Conservation (phyloP, 108 stramenopile genomes). For the Mayamaea pseudoterrestris region DNA sequence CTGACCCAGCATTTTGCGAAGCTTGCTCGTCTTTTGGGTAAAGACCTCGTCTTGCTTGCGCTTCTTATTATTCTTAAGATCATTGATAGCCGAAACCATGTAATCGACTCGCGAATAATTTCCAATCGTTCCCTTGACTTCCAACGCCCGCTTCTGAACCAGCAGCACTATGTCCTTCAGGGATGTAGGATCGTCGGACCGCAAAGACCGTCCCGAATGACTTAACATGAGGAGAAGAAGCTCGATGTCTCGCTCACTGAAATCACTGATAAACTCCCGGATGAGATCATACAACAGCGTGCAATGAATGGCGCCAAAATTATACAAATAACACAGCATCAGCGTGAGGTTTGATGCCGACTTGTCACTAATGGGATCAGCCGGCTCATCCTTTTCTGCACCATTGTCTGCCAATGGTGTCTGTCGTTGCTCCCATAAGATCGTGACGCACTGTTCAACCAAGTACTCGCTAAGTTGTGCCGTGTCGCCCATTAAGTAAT, state of each 20-base stretch:
- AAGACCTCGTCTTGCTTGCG: constrained; percentile 55
- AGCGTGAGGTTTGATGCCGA: constrained; percentile 68
- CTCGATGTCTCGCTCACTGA: constrained; percentile 79
- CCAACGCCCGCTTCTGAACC: constrained; percentile 54
- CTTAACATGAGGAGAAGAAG: constrained; percentile 73
- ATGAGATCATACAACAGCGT: constrained; percentile 84
- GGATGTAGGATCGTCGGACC: constrained; percentile 86
- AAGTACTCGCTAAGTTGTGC: constrained; percentile 63
- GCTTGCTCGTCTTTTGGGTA: constrained; percentile 45
- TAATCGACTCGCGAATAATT: constrained; percentile 58
- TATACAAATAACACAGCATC: constrained; percentile 87
- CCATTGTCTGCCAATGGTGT: not conserved
- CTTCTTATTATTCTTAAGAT: constrained; percentile 89
- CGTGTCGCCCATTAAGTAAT: constrained; percentile 69
- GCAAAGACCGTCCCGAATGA: constrained; percentile 77
- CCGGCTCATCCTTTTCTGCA: not conserved
- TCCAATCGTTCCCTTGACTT: constrained; percentile 11
- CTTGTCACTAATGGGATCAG: constrained; percentile 20
- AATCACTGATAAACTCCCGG: constrained; percentile 67
- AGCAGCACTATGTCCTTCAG: constrained; percentile 84
- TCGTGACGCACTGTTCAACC: constrained; percentile 43
- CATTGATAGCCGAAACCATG: constrained; percentile 85
- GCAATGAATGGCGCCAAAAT: constrained; percentile 78
- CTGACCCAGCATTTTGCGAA: constrained; percentile 73
- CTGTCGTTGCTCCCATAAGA: constrained; percentile 35